Evolutionary conservation across 2,329 filamentous ascomycete species (phyloP).

Genomic region (Sporothrix curviconia): DNA sequence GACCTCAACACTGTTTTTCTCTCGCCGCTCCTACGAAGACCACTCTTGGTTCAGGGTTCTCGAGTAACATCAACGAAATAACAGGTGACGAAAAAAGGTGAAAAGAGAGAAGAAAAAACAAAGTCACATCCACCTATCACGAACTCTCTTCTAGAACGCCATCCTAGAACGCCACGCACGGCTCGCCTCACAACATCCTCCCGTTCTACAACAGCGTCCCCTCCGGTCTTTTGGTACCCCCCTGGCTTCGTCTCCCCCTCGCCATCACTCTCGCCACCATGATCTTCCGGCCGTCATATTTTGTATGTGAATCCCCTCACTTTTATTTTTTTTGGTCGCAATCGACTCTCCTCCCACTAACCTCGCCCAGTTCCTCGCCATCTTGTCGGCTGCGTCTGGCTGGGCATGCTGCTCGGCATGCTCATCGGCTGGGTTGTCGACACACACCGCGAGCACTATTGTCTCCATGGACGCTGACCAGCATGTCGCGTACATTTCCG

Average conservation of each 20-base stretch:
- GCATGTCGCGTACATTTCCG: slow-evolving; percentile 65
- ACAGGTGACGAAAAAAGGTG: slow-evolving; percentile 2
- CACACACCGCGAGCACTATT: slow-evolving; percentile 49
- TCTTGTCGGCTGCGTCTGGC: slow-evolving; percentile 62
- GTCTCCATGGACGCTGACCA: slow-evolving; percentile 54
- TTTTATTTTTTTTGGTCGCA: slow-evolving; percentile 42
- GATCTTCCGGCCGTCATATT: not conserved
- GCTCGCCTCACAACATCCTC: too few relatives aligned
- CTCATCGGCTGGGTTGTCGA: slow-evolving; percentile 62
- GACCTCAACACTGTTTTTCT: too few relatives aligned
- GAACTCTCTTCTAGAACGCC: too few relatives aligned
- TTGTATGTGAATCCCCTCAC: not conserved
- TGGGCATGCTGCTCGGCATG: slow-evolving; percentile 62
- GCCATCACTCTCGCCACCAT: not conserved
- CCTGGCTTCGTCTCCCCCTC: too few relatives aligned
- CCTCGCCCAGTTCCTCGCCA: slow-evolving; percentile 53
- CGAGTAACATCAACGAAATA: too few relatives aligned
- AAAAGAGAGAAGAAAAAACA: not conserved
- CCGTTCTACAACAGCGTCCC: too few relatives aligned
- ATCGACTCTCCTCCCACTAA: slow-evolving; percentile 51
- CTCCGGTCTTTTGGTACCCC: too few relatives aligned
- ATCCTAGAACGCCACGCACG: not conserved
- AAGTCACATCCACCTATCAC: not conserved
- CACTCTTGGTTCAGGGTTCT: too few relatives aligned
- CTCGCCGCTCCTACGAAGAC: too few relatives aligned